Evolutionary conservation across 176 grass and related monocot genomes (phyloP).

Genomic region (Aegilops tauschii): DNA sequence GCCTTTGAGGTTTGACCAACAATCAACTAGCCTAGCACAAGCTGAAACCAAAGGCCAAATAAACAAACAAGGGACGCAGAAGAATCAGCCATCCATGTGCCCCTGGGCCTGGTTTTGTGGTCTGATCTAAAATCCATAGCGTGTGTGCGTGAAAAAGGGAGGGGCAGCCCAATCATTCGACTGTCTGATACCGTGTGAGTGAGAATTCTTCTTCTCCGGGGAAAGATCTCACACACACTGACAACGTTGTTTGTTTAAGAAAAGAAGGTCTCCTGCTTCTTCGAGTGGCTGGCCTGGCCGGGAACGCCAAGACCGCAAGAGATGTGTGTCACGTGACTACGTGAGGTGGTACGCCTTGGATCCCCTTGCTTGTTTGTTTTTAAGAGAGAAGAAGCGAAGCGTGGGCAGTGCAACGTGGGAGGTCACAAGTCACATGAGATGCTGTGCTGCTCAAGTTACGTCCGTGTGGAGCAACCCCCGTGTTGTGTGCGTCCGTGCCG

Average conservation of each 20-base stretch:
- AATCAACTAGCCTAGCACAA: not conserved
- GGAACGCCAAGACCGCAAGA: too few species aligned
- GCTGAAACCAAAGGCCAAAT: not conserved
- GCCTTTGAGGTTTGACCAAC: not conserved
- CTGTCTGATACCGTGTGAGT: not conserved
- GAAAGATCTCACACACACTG: conserved; percentile 6
- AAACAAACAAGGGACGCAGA: not conserved
- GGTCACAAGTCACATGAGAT: not conserved
- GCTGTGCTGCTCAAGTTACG: not conserved
- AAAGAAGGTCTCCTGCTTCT: not conserved
- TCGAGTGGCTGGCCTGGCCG: not conserved
- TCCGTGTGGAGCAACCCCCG: conserved; percentile 3
- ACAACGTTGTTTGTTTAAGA: not conserved
- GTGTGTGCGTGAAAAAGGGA: not conserved
- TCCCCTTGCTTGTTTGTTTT: not conserved
- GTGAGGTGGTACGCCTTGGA: not conserved
- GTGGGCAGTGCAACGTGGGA: not conserved
- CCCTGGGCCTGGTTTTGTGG: not conserved
- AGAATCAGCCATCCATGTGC: not conserved
- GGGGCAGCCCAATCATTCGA: conserved; percentile 39
- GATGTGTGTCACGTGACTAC: not conserved
- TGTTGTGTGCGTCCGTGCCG: conserved; percentile 22
- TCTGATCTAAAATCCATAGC: not conserved
- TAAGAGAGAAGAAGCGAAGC: not conserved
- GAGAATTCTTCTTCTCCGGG: conserved; percentile 24